Base-by-base conservation (phyloP, 2,329 filamentous ascomycete species). In the Colletotrichum echinochloae region DNA sequence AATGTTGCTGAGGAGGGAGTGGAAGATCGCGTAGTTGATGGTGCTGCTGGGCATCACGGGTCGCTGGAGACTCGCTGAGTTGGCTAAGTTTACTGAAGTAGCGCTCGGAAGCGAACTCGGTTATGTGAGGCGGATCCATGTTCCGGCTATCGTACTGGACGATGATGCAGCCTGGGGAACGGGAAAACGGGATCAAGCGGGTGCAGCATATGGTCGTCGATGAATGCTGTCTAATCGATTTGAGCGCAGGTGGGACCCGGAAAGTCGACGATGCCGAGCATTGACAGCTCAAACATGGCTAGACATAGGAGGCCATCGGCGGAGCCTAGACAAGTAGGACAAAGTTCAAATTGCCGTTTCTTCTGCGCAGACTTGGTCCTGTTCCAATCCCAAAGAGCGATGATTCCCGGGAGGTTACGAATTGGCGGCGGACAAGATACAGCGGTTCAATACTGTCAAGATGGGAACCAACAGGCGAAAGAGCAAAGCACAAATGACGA, bases 31-130 rank as follows among this genome's bases (percentile, higher is more conserved):
- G 65, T 35, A 39, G 51, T 37, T 59, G 68, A 26, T 59, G 49
- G 28, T 46, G 18, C 12, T 44, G 20, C 28, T 60, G 55, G 5
- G 48, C 54, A 56, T 74, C 65, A 20, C 66, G 65, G 49, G 28
- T 49, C 16, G 30, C 14, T 14, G 67, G 48, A 16, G 67, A 59
- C 28, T 72, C 84, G 77, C 80, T 87, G 74, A 82, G 84, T 79
- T 89, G 86, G 67, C 82, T 84, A 71, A 91, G 79, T 80, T 91
- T 91, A 65, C 86, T 85, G 74, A 90, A 89, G 77, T 90, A 91
- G 73, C 87, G 87, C 79, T 88, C 84, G 54, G 89, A 91, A 72
- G 88, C 89, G 80, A 91, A 91, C 78, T 91, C 89, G 71, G 89
- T 90, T 72, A 89, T 84, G 73, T 90, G 89, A 74, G 86, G 84